Evolutionary conservation across 768 basidiomycete genomes (phyloP), one percentile per base, ranked within the genome.

Genomic region (Auricularia cornea): DNA sequence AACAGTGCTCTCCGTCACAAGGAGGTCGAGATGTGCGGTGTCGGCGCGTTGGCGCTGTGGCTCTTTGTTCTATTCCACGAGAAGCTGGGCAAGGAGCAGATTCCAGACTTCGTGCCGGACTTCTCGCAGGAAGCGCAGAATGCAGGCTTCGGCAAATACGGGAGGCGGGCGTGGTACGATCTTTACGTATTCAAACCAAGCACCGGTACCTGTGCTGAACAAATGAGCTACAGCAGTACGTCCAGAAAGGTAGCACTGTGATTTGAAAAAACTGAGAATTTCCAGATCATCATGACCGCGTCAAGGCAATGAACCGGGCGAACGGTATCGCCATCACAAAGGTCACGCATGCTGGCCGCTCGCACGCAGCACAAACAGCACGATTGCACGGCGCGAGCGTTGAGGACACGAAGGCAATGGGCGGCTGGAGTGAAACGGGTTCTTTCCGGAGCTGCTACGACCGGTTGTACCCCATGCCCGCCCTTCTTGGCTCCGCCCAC

Each of bases 211-310:
- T 59, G 10, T 1, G 12, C 60, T 2, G 35, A 62, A 35, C 35
- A 48, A 18, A 75, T 76, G 74, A 65, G 68, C 14, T 75, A 74
- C 56, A 68, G 72, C n/a, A 74, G 72, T 74, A 51, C 63, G 73
- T 68, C 3, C n/a, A n/a, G n/a, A n/a, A n/a, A n/a, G n/a, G n/a
- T n/a, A n/a, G n/a, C n/a, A n/a, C n/a, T n/a, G n/a, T n/a, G n/a
- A n/a, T n/a, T n/a, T n/a, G n/a, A n/a, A n/a, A n/a, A n/a, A n/a
- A n/a, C n/a, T n/a, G n/a, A n/a, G n/a, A n/a, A 32, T n/a, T 35
- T 54, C 14, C 41, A 75, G 74, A 70, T 60, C 75, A 75, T 61
- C 64, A 69, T 0, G 66, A 71, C n/a, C 61, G 64, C 3, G 62
- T 76, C 44, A 72, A 67, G 4, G 29, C 62, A 2, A 67, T 74